These are phyloP conservation scores for Cryptococcus sp. DNA, from an alignment of 1,284 basidiomycete genomes.

Conservation along the genomic window DNA sequence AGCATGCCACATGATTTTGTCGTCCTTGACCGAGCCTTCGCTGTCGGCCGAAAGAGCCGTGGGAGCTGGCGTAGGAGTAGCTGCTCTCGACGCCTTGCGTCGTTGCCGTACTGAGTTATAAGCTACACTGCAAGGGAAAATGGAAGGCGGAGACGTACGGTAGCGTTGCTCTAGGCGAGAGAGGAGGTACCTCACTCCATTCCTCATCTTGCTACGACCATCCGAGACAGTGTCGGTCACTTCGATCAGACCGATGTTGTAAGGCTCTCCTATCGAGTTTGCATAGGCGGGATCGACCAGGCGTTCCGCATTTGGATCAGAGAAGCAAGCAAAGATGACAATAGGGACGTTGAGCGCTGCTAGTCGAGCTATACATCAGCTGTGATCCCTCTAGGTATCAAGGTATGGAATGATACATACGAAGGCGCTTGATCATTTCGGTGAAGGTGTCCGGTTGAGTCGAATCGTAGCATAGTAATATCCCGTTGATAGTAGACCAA, in stretches of 20 bases:
- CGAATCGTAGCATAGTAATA: conserved; percentile 45
- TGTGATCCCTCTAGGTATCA: no score
- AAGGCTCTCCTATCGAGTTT: conserved; percentile 42
- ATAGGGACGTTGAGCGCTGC: conserved; percentile 22
- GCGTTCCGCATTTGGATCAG: conserved; percentile 31
- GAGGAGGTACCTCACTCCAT: conserved; percentile 42
- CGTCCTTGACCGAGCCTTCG: conserved; percentile 16
- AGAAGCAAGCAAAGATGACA: conserved; percentile 45
- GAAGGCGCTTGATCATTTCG: conserved; percentile 30
- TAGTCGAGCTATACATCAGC: conserved; percentile 7
- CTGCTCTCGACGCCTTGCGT: conserved; percentile 5
- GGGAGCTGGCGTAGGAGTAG: background rate
- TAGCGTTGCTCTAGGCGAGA: conserved; percentile 38
- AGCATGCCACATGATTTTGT: conserved; percentile 22
- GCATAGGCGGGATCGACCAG: conserved; percentile 38
- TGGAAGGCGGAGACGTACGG: conserved; percentile 31
- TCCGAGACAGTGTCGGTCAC: conserved; percentile 32
- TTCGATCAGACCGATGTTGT: conserved; percentile 45
- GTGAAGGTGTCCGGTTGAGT: conserved; percentile 24
- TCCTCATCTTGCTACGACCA: conserved; percentile 45
- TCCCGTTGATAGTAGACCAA: conserved; percentile 32
- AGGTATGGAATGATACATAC: conserved; percentile 30
- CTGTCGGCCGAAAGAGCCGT: conserved; percentile 9
- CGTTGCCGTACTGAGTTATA: conserved; percentile 9
- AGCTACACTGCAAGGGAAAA: background rate